Conservation (phyloP, 2,329 filamentous ascomycete genomes). For the Botrytis cinerea region DNA sequence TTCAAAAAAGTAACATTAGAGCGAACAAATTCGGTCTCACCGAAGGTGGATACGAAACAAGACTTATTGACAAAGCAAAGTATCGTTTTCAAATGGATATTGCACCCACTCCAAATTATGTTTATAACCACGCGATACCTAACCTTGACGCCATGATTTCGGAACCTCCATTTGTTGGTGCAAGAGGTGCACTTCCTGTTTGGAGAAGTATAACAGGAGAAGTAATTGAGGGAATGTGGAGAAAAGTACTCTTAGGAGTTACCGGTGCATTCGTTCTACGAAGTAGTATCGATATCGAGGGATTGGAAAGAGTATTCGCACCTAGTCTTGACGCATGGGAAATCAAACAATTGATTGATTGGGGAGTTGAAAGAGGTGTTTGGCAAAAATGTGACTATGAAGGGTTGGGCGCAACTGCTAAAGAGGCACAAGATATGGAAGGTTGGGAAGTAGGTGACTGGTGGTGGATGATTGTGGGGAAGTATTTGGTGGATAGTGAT, state of each 20-base stretch:
- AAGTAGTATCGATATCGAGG: slow-evolving; percentile 55
- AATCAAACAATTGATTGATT: slow-evolving; percentile 57
- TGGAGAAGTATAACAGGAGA: slow-evolving; percentile 72
- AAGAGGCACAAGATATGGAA: slow-evolving; percentile 42
- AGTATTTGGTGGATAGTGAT: slow-evolving; percentile 23
- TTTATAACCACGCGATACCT: slow-evolving; percentile 54
- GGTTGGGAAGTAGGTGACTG: slow-evolving; percentile 55
- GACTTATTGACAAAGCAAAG: slow-evolving; percentile 65
- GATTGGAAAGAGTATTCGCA: slow-evolving; percentile 57
- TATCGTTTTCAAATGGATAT: slow-evolving; percentile 65
- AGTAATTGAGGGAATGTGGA: slow-evolving; percentile 62
- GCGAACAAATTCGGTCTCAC: slow-evolving; percentile 69
- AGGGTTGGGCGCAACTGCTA: slow-evolving; percentile 6
- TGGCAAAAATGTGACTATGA: slow-evolving; percentile 27
- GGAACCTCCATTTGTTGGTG: slow-evolving; percentile 46
- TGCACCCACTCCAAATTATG: slow-evolving; percentile 59
- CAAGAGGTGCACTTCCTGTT: slow-evolving; percentile 58
- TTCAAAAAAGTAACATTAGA: slow-evolving; percentile 58
- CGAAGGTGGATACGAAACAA: slow-evolving; percentile 70
- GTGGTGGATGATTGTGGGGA: slow-evolving; percentile 66
- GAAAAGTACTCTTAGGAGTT: slow-evolving; percentile 62
- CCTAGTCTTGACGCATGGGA: slow-evolving; percentile 65
- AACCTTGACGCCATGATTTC: slow-evolving; percentile 44
- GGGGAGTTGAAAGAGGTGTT: slow-evolving; percentile 54
- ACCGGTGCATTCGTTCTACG: slow-evolving; percentile 64